A percentile compares a stretch with the other conserved stretches of the same genome.
phyloP scores from a whole-genome alignment of 2,329 filamentous ascomycete species.

The Emergomyces orientalis region DNA sequence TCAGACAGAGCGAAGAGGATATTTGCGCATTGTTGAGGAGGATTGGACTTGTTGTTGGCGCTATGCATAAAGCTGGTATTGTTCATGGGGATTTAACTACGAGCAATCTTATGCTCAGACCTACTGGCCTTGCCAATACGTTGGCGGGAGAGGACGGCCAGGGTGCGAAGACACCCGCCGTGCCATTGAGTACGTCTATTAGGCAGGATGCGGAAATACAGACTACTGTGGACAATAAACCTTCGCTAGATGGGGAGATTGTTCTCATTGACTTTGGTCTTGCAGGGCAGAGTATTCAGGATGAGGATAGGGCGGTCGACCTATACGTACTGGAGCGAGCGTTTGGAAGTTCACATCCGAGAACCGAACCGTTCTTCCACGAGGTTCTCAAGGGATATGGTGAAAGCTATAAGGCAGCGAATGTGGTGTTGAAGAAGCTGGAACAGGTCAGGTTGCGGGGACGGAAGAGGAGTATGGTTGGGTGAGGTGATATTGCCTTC shows the following conservation, averaged over 20 bases:
- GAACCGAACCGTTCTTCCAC: conserved; percentile 65
- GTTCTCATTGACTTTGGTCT: conserved; percentile 93
- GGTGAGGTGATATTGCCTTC: conserved; percentile 39
- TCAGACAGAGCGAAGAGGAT: conserved; percentile 39
- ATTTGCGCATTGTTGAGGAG: conserved; percentile 56
- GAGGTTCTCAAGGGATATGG: conserved; percentile 67
- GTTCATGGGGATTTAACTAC: conserved; percentile 95
- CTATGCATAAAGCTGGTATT: conserved; percentile 72
- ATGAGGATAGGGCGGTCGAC: conserved; percentile 93
- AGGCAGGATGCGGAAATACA: background rate
- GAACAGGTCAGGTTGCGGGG: conserved; percentile 92
- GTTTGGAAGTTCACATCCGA: conserved; percentile 88
- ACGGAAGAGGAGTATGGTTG: conserved; percentile 93
- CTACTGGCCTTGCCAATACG: conserved; percentile 18
- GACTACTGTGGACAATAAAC: conserved; percentile 13
- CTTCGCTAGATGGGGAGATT: conserved; percentile 57
- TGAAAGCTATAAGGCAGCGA: conserved; percentile 64
- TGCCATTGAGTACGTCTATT: conserved; percentile 1
- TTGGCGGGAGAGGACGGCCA: conserved; percentile 14
- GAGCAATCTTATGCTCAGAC: conserved; percentile 83
- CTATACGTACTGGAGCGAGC: conserved; percentile 91
- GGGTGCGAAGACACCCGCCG: conserved; percentile 14
- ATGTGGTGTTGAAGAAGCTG: conserved; percentile 64
- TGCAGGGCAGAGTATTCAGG: conserved; percentile 66
- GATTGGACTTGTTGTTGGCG: conserved; percentile 63